Base-by-base conservation (phyloP, 805 yeast species). In the Sungouiozyma intestinalis region DNA sequence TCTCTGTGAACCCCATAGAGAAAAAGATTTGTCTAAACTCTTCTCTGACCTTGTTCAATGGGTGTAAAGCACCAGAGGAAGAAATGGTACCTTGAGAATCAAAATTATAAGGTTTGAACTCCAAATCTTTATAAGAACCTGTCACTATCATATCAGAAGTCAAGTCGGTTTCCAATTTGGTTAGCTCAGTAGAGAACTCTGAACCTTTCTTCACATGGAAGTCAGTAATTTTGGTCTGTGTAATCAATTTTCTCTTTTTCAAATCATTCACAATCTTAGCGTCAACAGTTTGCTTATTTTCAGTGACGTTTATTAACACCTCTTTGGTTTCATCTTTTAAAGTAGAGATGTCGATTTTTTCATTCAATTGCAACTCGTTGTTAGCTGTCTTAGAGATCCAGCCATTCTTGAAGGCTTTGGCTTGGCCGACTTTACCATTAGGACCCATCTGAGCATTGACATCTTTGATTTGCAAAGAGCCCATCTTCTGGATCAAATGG, bases 1-100 rank as follows among this genome's bases (percentile, higher is more conserved):
- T 92, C 69, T 92, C 99, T 21, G 92, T 79, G 79, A 92, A 92
- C 6, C 99, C 99, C 88, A 92, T 79, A 33, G 92, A 79, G 69
- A 92, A 90, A 77, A 92, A 92, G 59, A 92, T 90, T 65, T 88
- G 95, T 69, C 98, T 77, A 69, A 92, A 92, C 66, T 92, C 98
- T 66, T 90, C 97, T 59, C 97, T 79, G 45, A 92, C 97, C 66
- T 92, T 92, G 71, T 79, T 86, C 57, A 92, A 74, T 32, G 99
- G 99, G 66, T 92, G 99, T 54, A 92, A 73, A 38, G 97, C 95
- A 60, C 99, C 99, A 19, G 94, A 74, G 34, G 68, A 71, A 39
- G 97, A 90, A 48, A 71, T 68, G 36, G 84, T 75, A 62, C 99
- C 98, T 70, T 92, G 94, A 40, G 97, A 85, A 59, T 85, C 77